phyloP scores from a whole-genome alignment of 805 yeast genomes.

The Candida corydali region DNA sequence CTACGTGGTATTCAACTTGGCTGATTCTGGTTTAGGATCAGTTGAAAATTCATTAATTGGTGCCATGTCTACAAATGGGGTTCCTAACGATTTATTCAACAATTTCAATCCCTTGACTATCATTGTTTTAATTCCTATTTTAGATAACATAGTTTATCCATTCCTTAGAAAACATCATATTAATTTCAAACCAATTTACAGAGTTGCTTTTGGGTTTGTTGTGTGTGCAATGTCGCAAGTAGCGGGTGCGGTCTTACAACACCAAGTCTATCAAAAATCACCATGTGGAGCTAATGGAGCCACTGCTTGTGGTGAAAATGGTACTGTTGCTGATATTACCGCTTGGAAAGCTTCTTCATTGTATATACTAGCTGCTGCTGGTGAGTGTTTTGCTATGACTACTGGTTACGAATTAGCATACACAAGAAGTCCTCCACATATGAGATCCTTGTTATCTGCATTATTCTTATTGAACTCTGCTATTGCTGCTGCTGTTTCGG shows the following conservation, averaged over 20 bases:
- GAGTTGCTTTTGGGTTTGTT: constrained; percentile 46
- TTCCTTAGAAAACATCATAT: constrained; percentile 37
- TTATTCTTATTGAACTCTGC: constrained; percentile 42
- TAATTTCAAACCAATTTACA: constrained; percentile 39
- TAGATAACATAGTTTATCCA: constrained; percentile 48
- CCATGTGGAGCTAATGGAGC: constrained; percentile 48
- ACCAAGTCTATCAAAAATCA: constrained; percentile 42
- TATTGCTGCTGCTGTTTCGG: constrained; percentile 44
- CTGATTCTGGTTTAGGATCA: constrained; percentile 48
- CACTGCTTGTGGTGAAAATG: constrained; percentile 27
- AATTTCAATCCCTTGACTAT: constrained; percentile 54
- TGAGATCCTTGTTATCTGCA: constrained; percentile 51
- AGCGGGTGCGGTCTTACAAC: constrained; percentile 49
- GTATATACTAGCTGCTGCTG: constrained; percentile 44
- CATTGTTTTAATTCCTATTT: constrained; percentile 47
- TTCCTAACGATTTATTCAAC: constrained; percentile 53
- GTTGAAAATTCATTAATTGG: constrained; percentile 51
- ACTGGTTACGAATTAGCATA: constrained; percentile 55
- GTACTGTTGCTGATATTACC: constrained; percentile 22
- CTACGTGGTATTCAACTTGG: constrained; percentile 33
- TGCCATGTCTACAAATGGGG: constrained; percentile 48
- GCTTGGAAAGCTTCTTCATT: constrained; percentile 24
- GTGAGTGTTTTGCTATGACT: constrained; percentile 50
- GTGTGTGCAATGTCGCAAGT: constrained; percentile 45
- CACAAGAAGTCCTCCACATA: constrained; percentile 45